A percentile compares a stretch with the other conserved stretches of the same genome.
These are phyloP conservation scores for Albifimbria verrucaria DNA, from an alignment of 2,329 filamentous ascomycete genomes.

Conservation along the genomic window DNA sequence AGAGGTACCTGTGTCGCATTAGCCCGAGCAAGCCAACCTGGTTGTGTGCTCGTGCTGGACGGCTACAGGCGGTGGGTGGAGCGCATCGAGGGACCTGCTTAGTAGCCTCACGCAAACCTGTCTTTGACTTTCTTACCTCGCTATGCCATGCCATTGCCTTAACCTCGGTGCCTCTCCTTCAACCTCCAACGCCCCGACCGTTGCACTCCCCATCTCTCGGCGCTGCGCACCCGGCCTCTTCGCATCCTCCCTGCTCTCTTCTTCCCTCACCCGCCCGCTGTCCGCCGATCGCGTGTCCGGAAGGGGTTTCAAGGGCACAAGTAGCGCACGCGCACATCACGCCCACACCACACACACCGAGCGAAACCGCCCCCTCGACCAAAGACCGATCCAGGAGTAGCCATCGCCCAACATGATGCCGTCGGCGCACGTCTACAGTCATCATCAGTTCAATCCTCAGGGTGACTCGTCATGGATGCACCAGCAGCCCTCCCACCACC, in stretches of 20 bases:
- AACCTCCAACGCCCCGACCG: not conserved
- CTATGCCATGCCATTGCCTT: not conserved
- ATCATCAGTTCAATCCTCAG: constrained; percentile 64
- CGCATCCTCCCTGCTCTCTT: no score
- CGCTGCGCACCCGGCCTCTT: not conserved
- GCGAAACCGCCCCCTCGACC: not conserved
- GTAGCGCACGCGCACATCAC: not conserved
- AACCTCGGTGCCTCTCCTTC: not conserved
- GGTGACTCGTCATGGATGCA: constrained; percentile 65
- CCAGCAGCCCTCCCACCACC: constrained; percentile 57
- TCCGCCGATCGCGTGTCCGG: not conserved
- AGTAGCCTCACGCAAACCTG: not conserved
- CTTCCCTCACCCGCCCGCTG: no score
- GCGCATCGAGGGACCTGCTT: not conserved
- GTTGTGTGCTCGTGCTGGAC: not conserved
- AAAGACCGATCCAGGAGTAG: not conserved
- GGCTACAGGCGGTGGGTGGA: not conserved
- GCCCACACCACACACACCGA: not conserved
- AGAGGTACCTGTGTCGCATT: not conserved
- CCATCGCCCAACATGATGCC: constrained; percentile 52
- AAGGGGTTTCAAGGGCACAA: not conserved
- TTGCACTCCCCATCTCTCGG: not conserved
- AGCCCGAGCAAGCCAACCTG: no score
- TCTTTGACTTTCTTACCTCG: not conserved
- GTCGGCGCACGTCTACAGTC: constrained; percentile 62